These are phyloP conservation scores for Dendryphion nanum DNA, from an alignment of 2,329 filamentous ascomycete species.

Conservation along the genomic window DNA sequence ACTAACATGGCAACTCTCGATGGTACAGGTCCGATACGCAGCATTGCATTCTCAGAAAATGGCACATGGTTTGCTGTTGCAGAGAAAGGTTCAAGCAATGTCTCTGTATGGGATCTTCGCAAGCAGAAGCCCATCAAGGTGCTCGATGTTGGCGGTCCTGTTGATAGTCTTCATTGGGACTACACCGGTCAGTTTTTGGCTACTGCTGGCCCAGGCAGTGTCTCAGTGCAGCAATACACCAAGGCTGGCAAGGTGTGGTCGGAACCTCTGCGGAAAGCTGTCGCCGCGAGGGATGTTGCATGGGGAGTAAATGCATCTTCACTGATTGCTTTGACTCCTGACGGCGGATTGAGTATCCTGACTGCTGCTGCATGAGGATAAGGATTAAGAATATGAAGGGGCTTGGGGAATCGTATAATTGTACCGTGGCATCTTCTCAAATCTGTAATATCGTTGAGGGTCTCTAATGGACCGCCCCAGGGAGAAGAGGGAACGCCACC, in stretches of 20 bases:
- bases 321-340: conserved; percentile 70
- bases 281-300: conserved; percentile 68
- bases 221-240: conserved; percentile 85
- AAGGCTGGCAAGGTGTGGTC: conserved; percentile 88
- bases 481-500: no score
- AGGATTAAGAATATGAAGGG: no score
- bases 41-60: conserved; percentile 89
- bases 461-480: no score
- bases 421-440: no score
- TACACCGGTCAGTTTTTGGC: conserved; percentile 93
- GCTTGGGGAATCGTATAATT: no score
- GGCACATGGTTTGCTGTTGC: conserved; percentile 92
- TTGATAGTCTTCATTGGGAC: conserved; percentile 81
- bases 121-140: conserved; percentile 80
- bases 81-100: conserved; percentile 71
- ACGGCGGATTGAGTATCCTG: conserved; percentile 74
- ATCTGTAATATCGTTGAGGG: no score
- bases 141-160: conserved; percentile 78
- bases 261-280: conserved; percentile 75
- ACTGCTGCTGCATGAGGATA: conserved; percentile 32
- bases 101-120: conserved; percentile 88
- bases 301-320: conserved; percentile 78
- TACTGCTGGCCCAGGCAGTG: conserved; percentile 72
- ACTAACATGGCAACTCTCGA: conserved; percentile 73
- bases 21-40: conserved; percentile 64